A percentile compares a stretch with the other conserved stretches of the same genome.
These are phyloP conservation scores for Aureobasidium sp. DNA, from an alignment of 2,329 filamentous ascomycete species.

Conservation along the genomic window DNA sequence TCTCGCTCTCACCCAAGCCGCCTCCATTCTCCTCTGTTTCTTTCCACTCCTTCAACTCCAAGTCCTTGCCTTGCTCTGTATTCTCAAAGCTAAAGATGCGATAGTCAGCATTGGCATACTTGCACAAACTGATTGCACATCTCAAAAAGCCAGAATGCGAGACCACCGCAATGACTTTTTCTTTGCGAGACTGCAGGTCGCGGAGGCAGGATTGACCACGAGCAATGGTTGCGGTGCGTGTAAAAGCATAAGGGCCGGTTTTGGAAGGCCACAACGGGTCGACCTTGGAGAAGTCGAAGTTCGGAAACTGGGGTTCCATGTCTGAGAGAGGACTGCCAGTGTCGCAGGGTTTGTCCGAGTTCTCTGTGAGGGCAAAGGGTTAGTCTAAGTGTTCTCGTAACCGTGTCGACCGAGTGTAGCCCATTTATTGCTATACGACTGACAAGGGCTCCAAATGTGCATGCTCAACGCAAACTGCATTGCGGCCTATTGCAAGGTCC, in stretches of 20 bases:
- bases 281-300: constrained; percentile 48
- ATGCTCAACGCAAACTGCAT: not conserved
- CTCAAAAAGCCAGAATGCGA: constrained; percentile 57
- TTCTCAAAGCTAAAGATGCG: constrained; percentile 51
- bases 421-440: no score
- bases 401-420: not conserved
- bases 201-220: constrained; percentile 46
- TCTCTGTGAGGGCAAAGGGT: constrained; percentile 25
- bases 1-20: constrained; percentile 43
- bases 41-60: constrained; percentile 40
- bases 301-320: constrained; percentile 44
- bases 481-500: not conserved
- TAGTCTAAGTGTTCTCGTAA: not conserved
- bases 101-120: constrained; percentile 53
- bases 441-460: no score
- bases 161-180: constrained; percentile 57
- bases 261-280: constrained; percentile 58
- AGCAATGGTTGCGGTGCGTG: constrained; percentile 42
- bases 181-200: constrained; percentile 44
- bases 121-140: constrained; percentile 43
- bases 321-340: constrained; percentile 43
- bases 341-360: constrained; percentile 49
- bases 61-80: constrained; percentile 23
- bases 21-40: constrained; percentile 38
- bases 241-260: constrained; percentile 44